phyloP scores from a whole-genome alignment of 2,329 filamentous ascomycete genomes.

The Rutstroemia sp. region DNA sequence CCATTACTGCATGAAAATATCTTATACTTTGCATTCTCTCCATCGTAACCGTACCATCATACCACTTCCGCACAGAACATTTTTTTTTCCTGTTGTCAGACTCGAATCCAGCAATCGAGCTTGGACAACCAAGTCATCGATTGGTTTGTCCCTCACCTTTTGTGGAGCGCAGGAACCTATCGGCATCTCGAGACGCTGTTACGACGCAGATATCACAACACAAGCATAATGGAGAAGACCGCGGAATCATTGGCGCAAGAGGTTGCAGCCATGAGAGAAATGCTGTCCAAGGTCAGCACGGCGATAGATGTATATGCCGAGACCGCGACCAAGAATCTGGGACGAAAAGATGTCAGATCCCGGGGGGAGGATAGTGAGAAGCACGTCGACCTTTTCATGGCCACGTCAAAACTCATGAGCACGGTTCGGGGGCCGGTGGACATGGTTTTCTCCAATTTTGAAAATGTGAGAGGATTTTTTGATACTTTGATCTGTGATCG shows the following conservation, averaged over 20 bases:
- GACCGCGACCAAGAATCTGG: neutral
- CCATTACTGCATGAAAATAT: neutral
- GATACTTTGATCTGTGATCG: neutral
- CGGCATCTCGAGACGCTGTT: neutral
- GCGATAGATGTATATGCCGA: constrained; percentile 1
- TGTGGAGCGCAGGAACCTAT: neutral
- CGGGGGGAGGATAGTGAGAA: neutral
- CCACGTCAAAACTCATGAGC: neutral
- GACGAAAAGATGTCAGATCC: neutral
- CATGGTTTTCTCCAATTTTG: constrained; percentile 6
- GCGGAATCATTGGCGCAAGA: constrained; percentile 1
- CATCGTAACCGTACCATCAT: neutral
- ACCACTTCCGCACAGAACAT: neutral
- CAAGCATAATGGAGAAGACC: neutral
- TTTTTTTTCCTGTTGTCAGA: neutral
- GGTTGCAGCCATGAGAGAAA: constrained; percentile 3
- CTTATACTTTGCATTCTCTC: neutral
- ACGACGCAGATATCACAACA: neutral
- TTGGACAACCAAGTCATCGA: too few relatives aligned
- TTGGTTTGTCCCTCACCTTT: too few relatives aligned
- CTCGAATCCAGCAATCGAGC: neutral
- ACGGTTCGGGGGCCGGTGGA: constrained; percentile 2
- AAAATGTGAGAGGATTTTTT: neutral
- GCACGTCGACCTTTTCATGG: constrained; percentile 4
- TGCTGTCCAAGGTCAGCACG: neutral